phyloP scores from a whole-genome alignment of 192 early-diverging fungal species.

The Diversispora eburnea region DNA sequence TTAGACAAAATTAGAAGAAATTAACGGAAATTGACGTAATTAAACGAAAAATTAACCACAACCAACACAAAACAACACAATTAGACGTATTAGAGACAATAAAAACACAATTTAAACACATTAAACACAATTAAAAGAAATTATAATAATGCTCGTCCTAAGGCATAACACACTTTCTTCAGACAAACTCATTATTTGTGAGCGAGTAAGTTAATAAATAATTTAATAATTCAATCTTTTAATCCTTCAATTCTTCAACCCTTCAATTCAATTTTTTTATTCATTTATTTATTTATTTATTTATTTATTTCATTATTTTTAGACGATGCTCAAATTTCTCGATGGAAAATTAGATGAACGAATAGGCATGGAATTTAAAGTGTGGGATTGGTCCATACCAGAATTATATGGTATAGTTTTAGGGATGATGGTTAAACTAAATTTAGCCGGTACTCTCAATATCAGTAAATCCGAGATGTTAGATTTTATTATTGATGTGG shows the following conservation, averaged over 20 bases:
- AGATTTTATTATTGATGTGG: constrained; percentile 82
- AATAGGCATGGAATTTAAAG: constrained; percentile 49
- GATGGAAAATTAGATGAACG: constrained; percentile 39
- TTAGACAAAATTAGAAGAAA: too few species aligned
- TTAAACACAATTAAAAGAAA: neutral
- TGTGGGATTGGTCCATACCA: constrained; percentile 60
- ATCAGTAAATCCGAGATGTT: constrained; percentile 65
- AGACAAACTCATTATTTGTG: constrained; percentile 56
- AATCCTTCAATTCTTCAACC: neutral
- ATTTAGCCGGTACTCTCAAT: constrained; percentile 57
- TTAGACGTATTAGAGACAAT: too few species aligned
- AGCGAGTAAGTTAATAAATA: constrained; percentile 42
- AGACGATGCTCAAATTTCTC: constrained; percentile 53
- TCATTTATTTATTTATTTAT: neutral
- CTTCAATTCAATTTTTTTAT: neutral
- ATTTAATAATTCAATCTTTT: neutral
- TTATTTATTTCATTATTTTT: neutral
- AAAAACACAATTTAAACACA: neutral
- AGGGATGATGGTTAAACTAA: constrained; percentile 68
- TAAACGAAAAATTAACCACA: too few species aligned
- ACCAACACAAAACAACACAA: too few species aligned
- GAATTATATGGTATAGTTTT: constrained; percentile 84
- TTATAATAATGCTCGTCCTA: constrained; percentile 43
- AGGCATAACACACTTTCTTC: constrained; percentile 47
- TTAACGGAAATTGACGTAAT: too few species aligned